These are phyloP conservation scores for Leccinum subgranulosum DNA, from an alignment of 768 basidiomycete species.

Conservation along the genomic window DNA sequence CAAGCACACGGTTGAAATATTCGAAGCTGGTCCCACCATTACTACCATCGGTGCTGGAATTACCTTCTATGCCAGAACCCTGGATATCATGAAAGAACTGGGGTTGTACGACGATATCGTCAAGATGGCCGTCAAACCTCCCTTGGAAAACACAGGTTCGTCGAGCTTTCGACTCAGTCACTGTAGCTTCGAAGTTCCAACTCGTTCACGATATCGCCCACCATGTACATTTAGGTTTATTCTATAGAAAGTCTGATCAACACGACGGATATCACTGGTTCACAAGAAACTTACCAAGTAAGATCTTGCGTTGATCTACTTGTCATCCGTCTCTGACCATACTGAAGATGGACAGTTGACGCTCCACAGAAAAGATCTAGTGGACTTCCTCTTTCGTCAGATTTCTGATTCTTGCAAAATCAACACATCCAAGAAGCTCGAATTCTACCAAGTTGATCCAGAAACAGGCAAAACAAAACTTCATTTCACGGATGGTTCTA, in stretches of 20 bases:
- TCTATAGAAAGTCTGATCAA: slow-evolving; percentile 35
- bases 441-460: slow-evolving; percentile 25
- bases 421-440: slow-evolving; percentile 36
- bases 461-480: slow-evolving; percentile 26
- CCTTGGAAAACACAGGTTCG: slow-evolving; percentile 21
- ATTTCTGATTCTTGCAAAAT: slow-evolving; percentile 26
- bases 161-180: neutral
- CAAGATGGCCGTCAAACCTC: slow-evolving; percentile 12
- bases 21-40: neutral
- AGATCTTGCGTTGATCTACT: neutral
- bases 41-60: neutral
- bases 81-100: slow-evolving; percentile 12
- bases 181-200: neutral
- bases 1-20: neutral
- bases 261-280: slow-evolving; percentile 29
- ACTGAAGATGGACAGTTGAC: slow-evolving; percentile 25
- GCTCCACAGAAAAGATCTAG: slow-evolving; percentile 39
- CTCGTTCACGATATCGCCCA: neutral
- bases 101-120: slow-evolving; percentile 36
- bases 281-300: slow-evolving; percentile 26
- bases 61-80: neutral
- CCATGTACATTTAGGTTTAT: slow-evolving; percentile 14
- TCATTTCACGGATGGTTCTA: slow-evolving; percentile 36
- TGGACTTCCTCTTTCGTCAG: slow-evolving; percentile 31
- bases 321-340: neutral